These are phyloP conservation scores for Grosmannia penicillata DNA, from an alignment of 2,329 filamentous ascomycete species.

Conservation along the genomic window DNA sequence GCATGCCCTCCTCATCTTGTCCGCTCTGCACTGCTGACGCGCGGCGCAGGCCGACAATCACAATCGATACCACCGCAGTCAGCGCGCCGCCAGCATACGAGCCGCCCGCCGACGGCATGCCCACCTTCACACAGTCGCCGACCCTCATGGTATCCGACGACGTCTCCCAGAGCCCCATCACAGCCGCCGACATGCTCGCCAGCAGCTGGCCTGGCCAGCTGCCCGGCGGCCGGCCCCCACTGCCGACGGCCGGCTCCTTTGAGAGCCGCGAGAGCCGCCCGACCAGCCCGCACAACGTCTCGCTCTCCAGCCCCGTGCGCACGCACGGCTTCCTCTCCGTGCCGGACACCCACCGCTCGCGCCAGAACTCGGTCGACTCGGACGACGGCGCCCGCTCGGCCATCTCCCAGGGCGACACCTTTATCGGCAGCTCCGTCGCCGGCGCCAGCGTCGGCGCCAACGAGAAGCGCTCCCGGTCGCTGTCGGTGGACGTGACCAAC, in stretches of 20 bases:
- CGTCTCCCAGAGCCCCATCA: slow-evolving; percentile 22
- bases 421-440: slow-evolving; percentile 33
- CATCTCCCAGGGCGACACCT: slow-evolving; percentile 48
- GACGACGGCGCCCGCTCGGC: slow-evolving; percentile 44
- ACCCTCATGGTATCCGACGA: slow-evolving; percentile 22
- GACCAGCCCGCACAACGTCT: slow-evolving; percentile 60
- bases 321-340: slow-evolving; percentile 47
- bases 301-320: slow-evolving; percentile 45
- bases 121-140: slow-evolving; percentile 17
- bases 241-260: slow-evolving; percentile 43
- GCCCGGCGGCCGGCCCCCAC: slow-evolving; percentile 21
- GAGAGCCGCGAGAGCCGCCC: slow-evolving; percentile 53
- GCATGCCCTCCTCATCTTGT: too few species aligned
- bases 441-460: slow-evolving; percentile 13
- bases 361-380: slow-evolving; percentile 57
- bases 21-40: background rate
- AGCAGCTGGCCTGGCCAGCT: slow-evolving; percentile 14
- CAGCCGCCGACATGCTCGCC: slow-evolving; percentile 18
- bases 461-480: slow-evolving; percentile 22
- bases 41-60: slow-evolving; percentile 33
- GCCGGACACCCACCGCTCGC: slow-evolving; percentile 42
- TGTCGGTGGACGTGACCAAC: slow-evolving; percentile 20
- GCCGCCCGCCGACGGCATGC: slow-evolving; percentile 16
- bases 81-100: slow-evolving; percentile 13
- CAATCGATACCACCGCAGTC: slow-evolving; percentile 34